phyloP scores from a whole-genome alignment of 2,329 filamentous ascomycete genomes.

The Sclerotinia nivalis region DNA sequence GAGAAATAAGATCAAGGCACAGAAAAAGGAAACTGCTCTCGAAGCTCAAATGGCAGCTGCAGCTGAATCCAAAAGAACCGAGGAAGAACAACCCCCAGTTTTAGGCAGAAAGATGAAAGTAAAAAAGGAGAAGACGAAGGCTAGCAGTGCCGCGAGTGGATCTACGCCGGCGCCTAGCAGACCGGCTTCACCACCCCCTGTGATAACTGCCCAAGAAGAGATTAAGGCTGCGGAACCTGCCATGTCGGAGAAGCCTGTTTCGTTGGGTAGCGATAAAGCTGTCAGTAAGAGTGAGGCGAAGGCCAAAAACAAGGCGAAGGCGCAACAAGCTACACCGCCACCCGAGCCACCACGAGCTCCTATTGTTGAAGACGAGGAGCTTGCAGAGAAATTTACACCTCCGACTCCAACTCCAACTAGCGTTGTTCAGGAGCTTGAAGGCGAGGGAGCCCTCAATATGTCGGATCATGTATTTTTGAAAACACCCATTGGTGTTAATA shows the following conservation, averaged over 20 bases:
- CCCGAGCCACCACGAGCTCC: constrained; percentile 30
- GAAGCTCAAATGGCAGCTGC: constrained; percentile 55
- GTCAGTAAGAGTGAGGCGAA: constrained; percentile 30
- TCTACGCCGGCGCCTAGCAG: constrained; percentile 37
- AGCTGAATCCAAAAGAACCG: constrained; percentile 45
- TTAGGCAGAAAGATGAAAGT: constrained; percentile 82
- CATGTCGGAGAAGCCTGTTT: constrained; percentile 7
- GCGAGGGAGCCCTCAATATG: constrained; percentile 44
- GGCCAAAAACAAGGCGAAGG: constrained; percentile 33
- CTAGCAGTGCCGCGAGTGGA: constrained; percentile 38
- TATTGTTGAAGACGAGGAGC: constrained; percentile 37
- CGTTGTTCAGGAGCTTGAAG: constrained; percentile 46
- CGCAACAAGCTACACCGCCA: constrained; percentile 31
- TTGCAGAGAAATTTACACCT: constrained; percentile 33
- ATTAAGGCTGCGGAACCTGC: neutral
- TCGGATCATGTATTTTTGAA: constrained; percentile 44
- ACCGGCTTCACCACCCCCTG: constrained; percentile 34
- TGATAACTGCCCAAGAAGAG: constrained; percentile 23
- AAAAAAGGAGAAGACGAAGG: constrained; percentile 66
- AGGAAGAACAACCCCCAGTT: constrained; percentile 65
- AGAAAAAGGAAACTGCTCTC: constrained; percentile 60
- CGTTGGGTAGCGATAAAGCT: constrained; percentile 22
- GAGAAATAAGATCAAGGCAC: constrained; percentile 73
- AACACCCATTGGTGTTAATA: constrained; percentile 30
- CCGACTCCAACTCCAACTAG: constrained; percentile 39